Evolutionary conservation across 139 green algal species (phyloP), one percentile per base, ranked within the genome.

Genomic region (Monoraphidium neglectum): DNA sequence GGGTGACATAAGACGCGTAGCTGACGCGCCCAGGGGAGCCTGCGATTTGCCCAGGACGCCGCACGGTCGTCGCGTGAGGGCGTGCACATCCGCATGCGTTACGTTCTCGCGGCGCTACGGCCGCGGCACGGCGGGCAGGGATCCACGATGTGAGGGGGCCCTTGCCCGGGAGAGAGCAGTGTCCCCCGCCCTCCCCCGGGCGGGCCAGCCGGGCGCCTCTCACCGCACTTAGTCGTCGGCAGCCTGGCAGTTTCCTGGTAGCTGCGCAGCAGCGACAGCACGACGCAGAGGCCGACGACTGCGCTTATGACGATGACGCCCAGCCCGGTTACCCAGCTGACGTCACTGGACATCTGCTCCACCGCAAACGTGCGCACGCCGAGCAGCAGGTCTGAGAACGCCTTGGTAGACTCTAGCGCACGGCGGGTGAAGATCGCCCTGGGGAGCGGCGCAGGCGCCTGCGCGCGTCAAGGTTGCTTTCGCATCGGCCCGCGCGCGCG

Each of bases 211-310:
- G 12, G 12, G 43, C 8, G 43, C 8, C 12, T 40, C 72, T 66
- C 49, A 79, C 73, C 64, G n/a, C 47, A 73, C 21, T 6, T 53
- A 3, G 73, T 79, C 26, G 12, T 51, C 36, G 73, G 73, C 23
- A 79, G 73, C 18, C 53, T 21, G 13, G 73, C 73, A 5, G 63
- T 57, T 23, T 68, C 24, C 73, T 79, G 73, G 36, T 73, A 79
- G 30, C 47, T 73, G 18, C 73, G 49, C 47, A 79, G 10, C 35
- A 79, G 38, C 15, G 63, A 67, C 1, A 79, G 24, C 28, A 67
- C 18, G 6, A 59, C 51, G 18, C 47, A 68, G 47, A 73, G 66
- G 49, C 73, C 73, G 47, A 79, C 12, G 24, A 79, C 16, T 35
- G 61, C 72, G 35, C 46, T 67, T 23, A 79, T 64, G 10, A 57